Conservation (phyloP, 2,329 filamentous ascomycete genomes). For the Knoxdaviesia proteae region DNA sequence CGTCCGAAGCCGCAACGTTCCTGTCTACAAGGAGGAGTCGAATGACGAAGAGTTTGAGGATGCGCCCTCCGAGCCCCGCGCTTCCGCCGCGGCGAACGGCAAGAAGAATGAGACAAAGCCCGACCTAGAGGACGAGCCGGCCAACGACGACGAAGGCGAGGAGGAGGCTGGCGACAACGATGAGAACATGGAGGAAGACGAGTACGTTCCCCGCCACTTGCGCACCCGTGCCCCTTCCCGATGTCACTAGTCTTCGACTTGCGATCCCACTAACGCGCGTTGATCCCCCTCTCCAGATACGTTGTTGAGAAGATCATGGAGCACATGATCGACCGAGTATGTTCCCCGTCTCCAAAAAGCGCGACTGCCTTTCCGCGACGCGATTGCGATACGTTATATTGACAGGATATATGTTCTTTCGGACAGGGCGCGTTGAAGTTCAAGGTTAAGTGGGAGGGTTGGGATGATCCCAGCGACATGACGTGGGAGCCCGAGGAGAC, state of each 20-base stretch:
- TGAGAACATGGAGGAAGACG: slow-evolving; percentile 20
- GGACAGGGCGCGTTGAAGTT: slow-evolving; percentile 32
- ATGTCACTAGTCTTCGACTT: neutral
- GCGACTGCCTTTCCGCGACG: neutral
- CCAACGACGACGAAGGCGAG: slow-evolving; percentile 10
- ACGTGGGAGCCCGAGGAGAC: slow-evolving; percentile 70
- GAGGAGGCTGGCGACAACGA: slow-evolving; percentile 14
- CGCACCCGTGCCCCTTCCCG: neutral
- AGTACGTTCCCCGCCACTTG: slow-evolving; percentile 13
- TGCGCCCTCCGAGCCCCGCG: slow-evolving; percentile 4
- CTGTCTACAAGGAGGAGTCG: slow-evolving; percentile 6
- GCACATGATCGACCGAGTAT: slow-evolving; percentile 39
- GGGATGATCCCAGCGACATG: slow-evolving; percentile 43
- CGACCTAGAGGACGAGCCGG: slow-evolving; percentile 8
- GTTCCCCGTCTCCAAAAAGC: slow-evolving; percentile 5
- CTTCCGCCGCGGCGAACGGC: neutral
- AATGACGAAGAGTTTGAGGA: slow-evolving; percentile 8
- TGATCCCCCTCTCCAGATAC: slow-evolving; percentile 24
- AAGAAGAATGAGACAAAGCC: slow-evolving; percentile 7
- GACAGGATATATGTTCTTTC: neutral
- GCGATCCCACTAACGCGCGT: neutral
- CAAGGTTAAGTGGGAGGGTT: slow-evolving; percentile 67
- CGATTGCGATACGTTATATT: neutral
- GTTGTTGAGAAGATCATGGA: slow-evolving; percentile 53
- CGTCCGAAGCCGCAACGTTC: slow-evolving; percentile 6